These are phyloP conservation scores for Agapanthus africanus DNA, from an alignment of 106 monocot species.

Conservation along the genomic window DNA sequence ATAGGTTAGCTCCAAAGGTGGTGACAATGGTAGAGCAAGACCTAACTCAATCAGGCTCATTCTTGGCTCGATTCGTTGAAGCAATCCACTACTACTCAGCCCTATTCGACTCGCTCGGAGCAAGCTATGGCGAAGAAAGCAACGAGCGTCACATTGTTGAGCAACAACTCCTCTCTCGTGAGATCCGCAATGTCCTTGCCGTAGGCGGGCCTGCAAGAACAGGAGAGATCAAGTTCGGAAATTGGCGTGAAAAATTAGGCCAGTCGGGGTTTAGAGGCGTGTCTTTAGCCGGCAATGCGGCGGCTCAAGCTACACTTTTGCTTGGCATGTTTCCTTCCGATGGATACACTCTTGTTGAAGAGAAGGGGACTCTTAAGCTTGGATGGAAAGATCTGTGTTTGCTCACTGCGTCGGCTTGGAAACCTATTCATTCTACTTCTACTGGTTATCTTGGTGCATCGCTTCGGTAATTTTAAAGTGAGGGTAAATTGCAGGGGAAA, in stretches of 20 bases:
- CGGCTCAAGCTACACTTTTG: conserved; percentile 33
- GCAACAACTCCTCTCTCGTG: conserved; percentile 20
- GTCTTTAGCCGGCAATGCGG: conserved; percentile 16
- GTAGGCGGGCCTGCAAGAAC: conserved; percentile 30
- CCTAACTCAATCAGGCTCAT: conserved; percentile 12
- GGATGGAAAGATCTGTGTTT: conserved; percentile 36
- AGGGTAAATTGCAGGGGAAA: too few species aligned
- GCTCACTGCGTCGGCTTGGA: conserved; percentile 30
- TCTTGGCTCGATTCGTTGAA: conserved; percentile 23
- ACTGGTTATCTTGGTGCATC: background rate
- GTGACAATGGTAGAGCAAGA: conserved; percentile 45
- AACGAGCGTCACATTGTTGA: conserved; percentile 17
- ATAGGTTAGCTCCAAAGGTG: conserved; percentile 32
- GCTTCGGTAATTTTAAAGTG: too few species aligned
- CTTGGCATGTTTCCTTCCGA: conserved; percentile 26
- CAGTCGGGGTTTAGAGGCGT: conserved; percentile 20
- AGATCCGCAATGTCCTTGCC: conserved; percentile 22
- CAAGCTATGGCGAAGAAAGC: conserved; percentile 6
- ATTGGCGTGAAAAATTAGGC: conserved; percentile 22
- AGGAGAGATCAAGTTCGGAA: conserved; percentile 23
- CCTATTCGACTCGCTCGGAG: conserved; percentile 31
- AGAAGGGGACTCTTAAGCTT: conserved; percentile 24
- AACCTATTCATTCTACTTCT: conserved; percentile 31
- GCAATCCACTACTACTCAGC: conserved; percentile 33
- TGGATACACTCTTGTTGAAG: conserved; percentile 29